A percentile compares a stretch with the other conserved stretches of the same genome.
These are phyloP conservation scores for Triangularia setosa DNA, from an alignment of 2,329 filamentous ascomycete genomes.

Conservation along the genomic window DNA sequence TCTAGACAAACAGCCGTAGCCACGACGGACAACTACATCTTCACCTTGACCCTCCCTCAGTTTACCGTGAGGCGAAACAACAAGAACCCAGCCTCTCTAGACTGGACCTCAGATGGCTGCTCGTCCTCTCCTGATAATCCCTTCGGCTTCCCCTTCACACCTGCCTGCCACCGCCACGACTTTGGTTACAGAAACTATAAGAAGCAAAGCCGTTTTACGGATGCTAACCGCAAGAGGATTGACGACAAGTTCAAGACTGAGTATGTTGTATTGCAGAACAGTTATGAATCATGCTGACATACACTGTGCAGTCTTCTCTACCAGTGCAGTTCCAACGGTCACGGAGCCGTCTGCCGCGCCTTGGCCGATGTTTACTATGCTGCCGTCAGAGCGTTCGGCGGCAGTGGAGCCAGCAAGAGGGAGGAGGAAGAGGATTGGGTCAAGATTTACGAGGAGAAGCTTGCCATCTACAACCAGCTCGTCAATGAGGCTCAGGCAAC, in stretches of 20 bases:
- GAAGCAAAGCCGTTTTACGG: slow-evolving; percentile 44
- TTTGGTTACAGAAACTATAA: slow-evolving; percentile 55
- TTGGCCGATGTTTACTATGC: slow-evolving; percentile 41
- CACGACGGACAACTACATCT: slow-evolving; percentile 46
- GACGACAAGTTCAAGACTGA: slow-evolving; percentile 49
- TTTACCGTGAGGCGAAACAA: slow-evolving; percentile 42
- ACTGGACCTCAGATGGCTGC: slow-evolving; percentile 43
- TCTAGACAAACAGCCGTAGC: slow-evolving; percentile 21
- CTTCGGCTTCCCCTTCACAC: slow-evolving; percentile 40
- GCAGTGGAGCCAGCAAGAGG: slow-evolving; percentile 29
- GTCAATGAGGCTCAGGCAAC: slow-evolving; percentile 34
- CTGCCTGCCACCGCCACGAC: slow-evolving; percentile 51
- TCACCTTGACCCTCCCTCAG: slow-evolving; percentile 37
- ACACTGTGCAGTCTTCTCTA: slow-evolving; percentile 33
- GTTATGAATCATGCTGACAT: too few relatives aligned
- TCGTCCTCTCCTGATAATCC: slow-evolving; percentile 42
- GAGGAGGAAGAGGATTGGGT: slow-evolving; percentile 25
- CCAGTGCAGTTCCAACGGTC: slow-evolving; percentile 31
- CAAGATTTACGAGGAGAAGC: slow-evolving; percentile 33
- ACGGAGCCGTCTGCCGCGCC: slow-evolving; percentile 28
- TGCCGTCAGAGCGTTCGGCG: slow-evolving; percentile 37
- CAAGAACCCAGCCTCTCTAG: slow-evolving; percentile 35
- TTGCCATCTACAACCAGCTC: slow-evolving; percentile 34
- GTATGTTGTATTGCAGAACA: slow-evolving; percentile 27
- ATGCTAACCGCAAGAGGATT: slow-evolving; percentile 39